Evolutionary conservation across 2,329 filamentous ascomycete genomes (phyloP).

Genomic region (Diplocarpon rosae): DNA sequence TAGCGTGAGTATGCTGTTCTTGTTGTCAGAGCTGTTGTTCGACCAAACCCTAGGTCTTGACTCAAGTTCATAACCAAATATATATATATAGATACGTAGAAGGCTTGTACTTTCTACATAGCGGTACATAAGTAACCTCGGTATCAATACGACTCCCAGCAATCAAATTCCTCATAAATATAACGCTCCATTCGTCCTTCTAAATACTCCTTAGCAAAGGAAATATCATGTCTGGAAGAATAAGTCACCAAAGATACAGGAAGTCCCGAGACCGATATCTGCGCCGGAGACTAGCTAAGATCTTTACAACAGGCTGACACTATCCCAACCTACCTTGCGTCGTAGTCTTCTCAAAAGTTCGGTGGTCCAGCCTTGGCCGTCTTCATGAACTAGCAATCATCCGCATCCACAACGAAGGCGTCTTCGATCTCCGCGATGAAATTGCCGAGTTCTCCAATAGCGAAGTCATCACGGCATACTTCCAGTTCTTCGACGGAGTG

Average conservation of each 20-base stretch:
- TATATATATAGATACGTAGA: too few species aligned
- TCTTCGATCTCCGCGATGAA: neutral
- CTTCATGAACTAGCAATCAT: conserved; percentile 4
- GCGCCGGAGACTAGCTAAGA: neutral
- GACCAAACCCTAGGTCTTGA: too few species aligned
- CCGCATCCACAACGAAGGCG: conserved; percentile 1
- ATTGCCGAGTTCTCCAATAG: neutral
- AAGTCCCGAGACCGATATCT: conserved; percentile 1
- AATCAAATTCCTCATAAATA: too few species aligned
- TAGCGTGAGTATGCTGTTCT: too few species aligned
- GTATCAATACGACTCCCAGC: too few species aligned
- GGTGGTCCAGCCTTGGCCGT: neutral
- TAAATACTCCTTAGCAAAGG: too few species aligned
- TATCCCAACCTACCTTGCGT: conserved; percentile 2
- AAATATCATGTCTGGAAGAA: neutral
- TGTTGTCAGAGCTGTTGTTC: too few species aligned
- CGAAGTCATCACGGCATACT: conserved; percentile 3
- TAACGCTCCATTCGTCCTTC: too few species aligned
- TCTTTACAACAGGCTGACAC: conserved; percentile 4
- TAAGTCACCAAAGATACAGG: conserved; percentile 4
- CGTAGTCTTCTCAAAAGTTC: neutral
- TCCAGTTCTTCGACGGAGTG: conserved; percentile 6
- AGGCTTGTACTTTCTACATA: too few species aligned
- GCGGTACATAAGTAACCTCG: too few species aligned
- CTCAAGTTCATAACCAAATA: too few species aligned